Conservation (phyloP, 805 yeast species). For the Jamesozyma hellenica region DNA sequence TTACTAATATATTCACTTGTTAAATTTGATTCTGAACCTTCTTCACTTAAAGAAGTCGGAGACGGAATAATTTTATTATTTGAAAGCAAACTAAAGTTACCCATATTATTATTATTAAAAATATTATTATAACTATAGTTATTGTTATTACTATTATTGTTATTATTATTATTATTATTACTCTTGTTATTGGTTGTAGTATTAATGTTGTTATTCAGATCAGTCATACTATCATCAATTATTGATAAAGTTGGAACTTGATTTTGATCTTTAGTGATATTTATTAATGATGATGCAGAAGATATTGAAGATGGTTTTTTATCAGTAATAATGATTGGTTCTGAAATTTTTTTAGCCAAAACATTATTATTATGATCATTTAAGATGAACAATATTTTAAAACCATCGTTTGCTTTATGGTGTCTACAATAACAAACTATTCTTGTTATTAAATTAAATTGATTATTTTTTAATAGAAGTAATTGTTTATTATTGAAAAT, state of each 20-base stretch:
- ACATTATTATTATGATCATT: slow-evolving; percentile 51
- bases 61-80: slow-evolving; percentile 35
- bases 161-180: background rate
- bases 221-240: background rate
- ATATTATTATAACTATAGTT: too few species aligned
- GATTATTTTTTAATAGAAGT: slow-evolving; percentile 35
- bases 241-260: slow-evolving; percentile 5
- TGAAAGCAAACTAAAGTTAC: slow-evolving; percentile 1
- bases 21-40: slow-evolving; percentile 39
- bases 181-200: background rate
- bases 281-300: background rate
- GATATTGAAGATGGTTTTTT: slow-evolving; percentile 51
- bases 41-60: slow-evolving; percentile 54
- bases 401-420: slow-evolving; percentile 82
- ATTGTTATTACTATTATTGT: background rate
- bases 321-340: slow-evolving; percentile 86
- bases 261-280: background rate
- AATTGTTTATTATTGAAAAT: slow-evolving; percentile 88
- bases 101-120: background rate
- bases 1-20: slow-evolving; percentile 4
- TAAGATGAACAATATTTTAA: slow-evolving; percentile 58
- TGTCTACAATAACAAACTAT: slow-evolving; percentile 94
- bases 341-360: slow-evolving; percentile 61
- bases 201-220: background rate
- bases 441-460: slow-evolving; percentile 51